Conservation (phyloP, 169 alveolate species). For the Sarcocystis neurona region DNA sequence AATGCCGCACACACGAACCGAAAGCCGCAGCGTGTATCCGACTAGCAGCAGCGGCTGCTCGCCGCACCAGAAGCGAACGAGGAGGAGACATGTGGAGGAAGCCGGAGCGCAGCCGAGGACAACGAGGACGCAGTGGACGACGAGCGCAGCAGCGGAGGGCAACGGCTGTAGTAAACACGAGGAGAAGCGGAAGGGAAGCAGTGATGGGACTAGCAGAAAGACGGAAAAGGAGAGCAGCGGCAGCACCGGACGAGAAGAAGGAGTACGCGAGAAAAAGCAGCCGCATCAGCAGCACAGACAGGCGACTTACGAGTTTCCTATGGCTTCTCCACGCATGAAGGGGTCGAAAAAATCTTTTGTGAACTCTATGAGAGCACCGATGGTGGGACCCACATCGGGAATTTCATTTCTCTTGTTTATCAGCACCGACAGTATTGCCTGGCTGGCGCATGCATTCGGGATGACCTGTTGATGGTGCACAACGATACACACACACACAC, state of each 20-base stretch:
- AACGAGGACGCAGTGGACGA: no score
- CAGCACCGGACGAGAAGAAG: not conserved
- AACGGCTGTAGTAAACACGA: no score
- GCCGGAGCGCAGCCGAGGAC: no score
- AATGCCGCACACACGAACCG: not conserved
- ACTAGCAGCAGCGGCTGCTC: no score
- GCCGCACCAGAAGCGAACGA: no score
- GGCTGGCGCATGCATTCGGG: conserved; percentile 93
- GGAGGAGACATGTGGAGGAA: no score
- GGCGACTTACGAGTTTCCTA: conserved; percentile 40
- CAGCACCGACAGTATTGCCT: conserved; percentile 88
- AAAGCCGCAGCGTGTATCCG: not conserved
- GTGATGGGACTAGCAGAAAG: no score
- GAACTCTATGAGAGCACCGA: conserved; percentile 59
- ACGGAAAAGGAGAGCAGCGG: not conserved
- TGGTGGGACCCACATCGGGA: conserved; percentile 83
- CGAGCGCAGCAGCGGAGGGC: no score
- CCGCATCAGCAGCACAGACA: no score
- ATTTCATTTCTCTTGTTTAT: conserved; percentile 69
- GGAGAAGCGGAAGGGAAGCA: no score
- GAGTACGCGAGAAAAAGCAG: not conserved
- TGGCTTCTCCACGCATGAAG: conserved; percentile 50
- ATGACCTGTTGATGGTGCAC: conserved; percentile 80
- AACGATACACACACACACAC: not conserved
- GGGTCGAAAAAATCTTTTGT: conserved; percentile 54